Conservation (phyloP, 2,329 filamentous ascomycete species). For the Trichophyton verrucosum region DNA sequence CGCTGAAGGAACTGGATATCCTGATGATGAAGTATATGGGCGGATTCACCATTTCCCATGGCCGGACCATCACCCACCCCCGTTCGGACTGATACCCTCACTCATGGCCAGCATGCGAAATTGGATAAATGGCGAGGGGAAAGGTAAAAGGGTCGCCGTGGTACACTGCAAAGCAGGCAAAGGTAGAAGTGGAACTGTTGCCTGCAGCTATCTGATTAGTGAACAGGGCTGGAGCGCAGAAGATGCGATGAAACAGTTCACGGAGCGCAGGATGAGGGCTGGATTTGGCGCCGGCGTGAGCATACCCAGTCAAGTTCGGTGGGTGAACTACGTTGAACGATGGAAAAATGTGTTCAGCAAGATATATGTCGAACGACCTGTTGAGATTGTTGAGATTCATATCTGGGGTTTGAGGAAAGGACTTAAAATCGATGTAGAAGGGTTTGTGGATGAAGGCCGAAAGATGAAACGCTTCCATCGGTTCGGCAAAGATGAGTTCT, state of each 20-base stretch:
- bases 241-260: constrained; percentile 57
- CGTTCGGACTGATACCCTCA: constrained; percentile 74
- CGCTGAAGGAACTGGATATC: constrained; percentile 91
- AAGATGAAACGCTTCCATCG: constrained; percentile 73
- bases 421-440: constrained; percentile 75
- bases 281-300: constrained; percentile 81
- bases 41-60: constrained; percentile 86
- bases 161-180: constrained; percentile 98
- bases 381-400: constrained; percentile 81
- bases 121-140: constrained; percentile 49
- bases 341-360: constrained; percentile 64
- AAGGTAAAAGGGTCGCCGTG: constrained; percentile 57
- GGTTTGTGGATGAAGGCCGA: constrained; percentile 79
- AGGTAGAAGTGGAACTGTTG: constrained; percentile 76
- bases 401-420: constrained; percentile 79
- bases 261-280: constrained; percentile 74
- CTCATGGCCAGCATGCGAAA: constrained; percentile 88
- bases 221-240: constrained; percentile 61
- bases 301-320: constrained; percentile 83
- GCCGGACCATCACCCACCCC: constrained; percentile 94
- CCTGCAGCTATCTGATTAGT: constrained; percentile 79
- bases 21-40: constrained; percentile 74
- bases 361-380: constrained; percentile 64
- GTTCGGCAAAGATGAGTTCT: constrained; percentile 59
- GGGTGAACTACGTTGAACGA: constrained; percentile 75